Evolutionary conservation across 192 early-diverging fungal genomes (phyloP).

Genomic region (Backusella liffmaniae): DNA sequence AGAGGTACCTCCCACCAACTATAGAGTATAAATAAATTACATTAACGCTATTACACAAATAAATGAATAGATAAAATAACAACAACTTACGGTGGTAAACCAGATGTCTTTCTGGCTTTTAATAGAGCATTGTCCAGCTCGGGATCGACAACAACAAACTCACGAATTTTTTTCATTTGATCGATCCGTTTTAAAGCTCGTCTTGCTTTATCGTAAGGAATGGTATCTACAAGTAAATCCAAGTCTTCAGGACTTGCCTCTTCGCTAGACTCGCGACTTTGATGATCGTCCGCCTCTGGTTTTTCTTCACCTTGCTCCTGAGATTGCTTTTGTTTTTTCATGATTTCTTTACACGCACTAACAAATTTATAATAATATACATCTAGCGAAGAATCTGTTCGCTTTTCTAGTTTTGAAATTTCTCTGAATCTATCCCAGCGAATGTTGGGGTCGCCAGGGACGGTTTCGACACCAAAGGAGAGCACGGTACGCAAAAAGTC

Average conservation of each 20-base stretch:
- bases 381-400: slow-evolving; percentile 69
- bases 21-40: neutral
- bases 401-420: slow-evolving; percentile 59
- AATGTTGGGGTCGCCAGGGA: slow-evolving; percentile 35
- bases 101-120: slow-evolving; percentile 49
- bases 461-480: slow-evolving; percentile 55
- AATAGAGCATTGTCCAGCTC: slow-evolving; percentile 47
- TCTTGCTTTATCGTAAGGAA: slow-evolving; percentile 69
- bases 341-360: slow-evolving; percentile 56
- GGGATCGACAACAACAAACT: slow-evolving; percentile 59
- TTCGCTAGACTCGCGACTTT: slow-evolving; percentile 37
- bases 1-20: slow-evolving; percentile 76
- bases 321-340: slow-evolving; percentile 32
- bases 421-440: slow-evolving; percentile 72
- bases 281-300: neutral
- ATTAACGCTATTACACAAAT: neutral
- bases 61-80: neutral
- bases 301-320: neutral
- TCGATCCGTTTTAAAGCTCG: slow-evolving; percentile 67
- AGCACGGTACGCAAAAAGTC: slow-evolving; percentile 57
- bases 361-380: slow-evolving; percentile 64
- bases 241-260: slow-evolving; percentile 32
- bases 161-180: slow-evolving; percentile 66
- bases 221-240: slow-evolving; percentile 46
- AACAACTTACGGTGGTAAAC: slow-evolving; percentile 42